Evolutionary conservation across 306 rosid species (phyloP), one percentile per base, ranked within the genome.

Genomic region (Cicer pinnatifidum): DNA sequence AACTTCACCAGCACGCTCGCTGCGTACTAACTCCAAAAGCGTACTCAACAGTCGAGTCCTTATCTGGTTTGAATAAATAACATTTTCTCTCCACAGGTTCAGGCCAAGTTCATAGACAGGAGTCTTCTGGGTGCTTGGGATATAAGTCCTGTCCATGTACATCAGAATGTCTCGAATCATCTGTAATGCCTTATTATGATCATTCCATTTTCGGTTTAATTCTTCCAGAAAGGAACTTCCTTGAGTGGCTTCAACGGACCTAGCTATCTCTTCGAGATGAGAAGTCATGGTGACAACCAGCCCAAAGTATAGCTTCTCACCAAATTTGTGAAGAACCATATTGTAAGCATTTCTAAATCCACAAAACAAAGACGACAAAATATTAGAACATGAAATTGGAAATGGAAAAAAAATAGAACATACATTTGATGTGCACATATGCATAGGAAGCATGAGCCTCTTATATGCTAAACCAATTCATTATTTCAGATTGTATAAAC

Each of bases 71-170:
- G 92, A 85, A 72, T 82, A 86, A 65, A 88, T 82, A 69, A 88
- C 88, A 28, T 84, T 85, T 77, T 92, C 96, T 79, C 89, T 92
- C 97, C 97, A 92, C 50, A 92, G 85, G 70, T 81, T 85, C 81
- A 90, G 68, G 74, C 97, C 96, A 80, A 92, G 94, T 78, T 88
- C 91, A 46, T 87, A 90, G 71, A 92, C 91, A 35, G 92, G 90
- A 3, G 89, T 83, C 76, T 87, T 87, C 73, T 83, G 85, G 19
- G 86, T 13, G 46, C 82, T 82, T 11, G 88, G 90, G 66, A 90
- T 70, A 72, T 87, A 92, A 80, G 96, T 90, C 83, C 94, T 88
- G 66, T 92, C 97, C 97, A 92, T 88, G 88, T 92, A 90, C 96
- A 92, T 88, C 83, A 92, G 70, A 78, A 92, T 86, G 83, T 88